A percentile compares a stretch with the other conserved stretches of the same genome.
Conservation (phyloP, 2,329 filamentous ascomycete genomes). For the Penicillium frequentans region DNA sequence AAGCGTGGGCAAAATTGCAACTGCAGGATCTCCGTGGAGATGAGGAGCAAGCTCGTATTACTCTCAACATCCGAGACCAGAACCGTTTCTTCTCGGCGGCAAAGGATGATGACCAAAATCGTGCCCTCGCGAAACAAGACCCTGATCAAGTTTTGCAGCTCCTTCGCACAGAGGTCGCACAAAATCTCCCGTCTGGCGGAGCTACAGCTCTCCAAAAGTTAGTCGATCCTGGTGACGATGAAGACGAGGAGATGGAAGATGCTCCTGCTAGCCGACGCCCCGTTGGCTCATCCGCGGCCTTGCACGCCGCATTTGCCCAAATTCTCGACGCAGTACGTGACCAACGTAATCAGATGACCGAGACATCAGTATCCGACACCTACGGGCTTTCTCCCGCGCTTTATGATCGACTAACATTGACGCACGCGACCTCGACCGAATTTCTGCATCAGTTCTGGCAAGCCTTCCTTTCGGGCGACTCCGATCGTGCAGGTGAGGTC, state of each 20-base stretch:
- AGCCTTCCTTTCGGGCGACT: slow-evolving; percentile 84
- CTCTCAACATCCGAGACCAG: slow-evolving; percentile 86
- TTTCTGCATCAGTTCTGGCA: slow-evolving; percentile 98
- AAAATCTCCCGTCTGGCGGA: slow-evolving; percentile 50
- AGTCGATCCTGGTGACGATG: slow-evolving; percentile 54
- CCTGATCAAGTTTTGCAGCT: slow-evolving; percentile 66
- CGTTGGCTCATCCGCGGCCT: slow-evolving; percentile 70
- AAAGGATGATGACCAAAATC: slow-evolving; percentile 48
- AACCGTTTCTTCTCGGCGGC: slow-evolving; percentile 71
- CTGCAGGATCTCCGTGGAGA: slow-evolving; percentile 79
- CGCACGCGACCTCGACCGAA: slow-evolving; percentile 89
- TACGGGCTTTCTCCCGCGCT: slow-evolving; percentile 51
- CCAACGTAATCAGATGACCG: slow-evolving; percentile 50
- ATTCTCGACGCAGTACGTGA: slow-evolving; percentile 60
- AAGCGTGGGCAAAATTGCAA: slow-evolving; percentile 71
- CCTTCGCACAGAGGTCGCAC: slow-evolving; percentile 61
- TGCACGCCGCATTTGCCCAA: slow-evolving; percentile 57
- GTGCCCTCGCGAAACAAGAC: slow-evolving; percentile 67
- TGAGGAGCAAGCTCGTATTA: slow-evolving; percentile 71
- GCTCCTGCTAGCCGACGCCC: slow-evolving; percentile 29
- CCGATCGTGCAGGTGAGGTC: slow-evolving; percentile 76
- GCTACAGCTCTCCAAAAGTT: slow-evolving; percentile 68
- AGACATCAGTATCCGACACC: slow-evolving; percentile 37
- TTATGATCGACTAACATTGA: slow-evolving; percentile 66
- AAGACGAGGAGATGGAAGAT: slow-evolving; percentile 58